Conservation (phyloP, 345 rosid species). For the Arabis hirsuta region DNA sequence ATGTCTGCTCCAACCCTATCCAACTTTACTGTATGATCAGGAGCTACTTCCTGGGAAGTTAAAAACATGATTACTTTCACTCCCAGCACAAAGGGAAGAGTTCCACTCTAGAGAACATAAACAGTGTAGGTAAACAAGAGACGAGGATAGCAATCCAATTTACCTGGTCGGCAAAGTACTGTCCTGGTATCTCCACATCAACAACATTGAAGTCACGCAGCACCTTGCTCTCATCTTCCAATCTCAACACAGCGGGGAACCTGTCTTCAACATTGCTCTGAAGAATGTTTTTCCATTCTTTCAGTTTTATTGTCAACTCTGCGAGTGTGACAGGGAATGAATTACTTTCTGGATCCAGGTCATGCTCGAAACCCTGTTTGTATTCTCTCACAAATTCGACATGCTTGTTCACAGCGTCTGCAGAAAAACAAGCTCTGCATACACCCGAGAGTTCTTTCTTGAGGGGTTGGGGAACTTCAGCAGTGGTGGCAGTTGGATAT, state of each 20-base stretch:
- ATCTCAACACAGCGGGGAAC: constrained; percentile 85
- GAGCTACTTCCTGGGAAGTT: constrained; percentile 74
- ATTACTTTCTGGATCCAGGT: constrained; percentile 91
- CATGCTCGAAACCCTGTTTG: constrained; percentile 96
- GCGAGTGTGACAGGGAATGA: constrained; percentile 90
- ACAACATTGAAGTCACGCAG: constrained; percentile 92
- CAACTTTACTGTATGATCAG: constrained; percentile 90
- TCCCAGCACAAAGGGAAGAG: constrained; percentile 7
- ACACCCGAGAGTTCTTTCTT: constrained; percentile 99
- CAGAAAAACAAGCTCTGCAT: constrained; percentile 97
- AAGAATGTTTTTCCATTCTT: constrained; percentile 94
- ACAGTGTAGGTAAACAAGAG: constrained; percentile 6
- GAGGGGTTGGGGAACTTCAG: constrained; percentile 96
- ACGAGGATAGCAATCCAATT: constrained; percentile 9
- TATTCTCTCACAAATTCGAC: constrained; percentile 96
- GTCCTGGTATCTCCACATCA: constrained; percentile 99
- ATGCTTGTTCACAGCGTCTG: constrained; percentile 95
- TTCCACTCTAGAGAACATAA: not conserved
- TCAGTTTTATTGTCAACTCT: constrained; percentile 79
- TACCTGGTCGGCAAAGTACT: constrained; percentile 97
- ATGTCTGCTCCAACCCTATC: constrained; percentile 95
- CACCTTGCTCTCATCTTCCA: constrained; percentile 94
- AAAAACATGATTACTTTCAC: constrained; percentile 13
- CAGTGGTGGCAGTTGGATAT: constrained; percentile 94
- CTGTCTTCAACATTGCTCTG: constrained; percentile 98